phyloP scores from a whole-genome alignment of 176 grass and related monocot genomes.

The Eleusine coracana region DNA sequence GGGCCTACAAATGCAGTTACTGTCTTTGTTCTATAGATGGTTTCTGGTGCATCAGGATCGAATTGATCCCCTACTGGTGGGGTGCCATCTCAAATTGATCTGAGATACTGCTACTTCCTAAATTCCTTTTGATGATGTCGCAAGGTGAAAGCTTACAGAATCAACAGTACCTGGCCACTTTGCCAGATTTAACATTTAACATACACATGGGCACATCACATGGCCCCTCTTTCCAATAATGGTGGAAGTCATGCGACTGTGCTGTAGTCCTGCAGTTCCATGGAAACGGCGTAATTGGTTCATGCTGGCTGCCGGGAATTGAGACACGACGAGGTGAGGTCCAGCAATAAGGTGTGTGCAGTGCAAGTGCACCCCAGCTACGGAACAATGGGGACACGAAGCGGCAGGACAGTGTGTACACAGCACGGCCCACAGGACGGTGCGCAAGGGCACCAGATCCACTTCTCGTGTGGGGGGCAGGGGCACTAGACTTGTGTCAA shows the following conservation, averaged over 20 bases:
- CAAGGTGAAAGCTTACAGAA: neutral
- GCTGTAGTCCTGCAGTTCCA: neutral
- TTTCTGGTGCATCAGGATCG: constrained; percentile 18
- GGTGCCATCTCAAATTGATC: neutral
- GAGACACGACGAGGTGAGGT: neutral
- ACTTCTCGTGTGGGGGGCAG: neutral
- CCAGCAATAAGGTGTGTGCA: neutral
- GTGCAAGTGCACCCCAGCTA: neutral
- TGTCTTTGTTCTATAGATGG: neutral
- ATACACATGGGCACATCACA: neutral
- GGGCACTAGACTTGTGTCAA: no score
- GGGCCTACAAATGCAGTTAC: neutral
- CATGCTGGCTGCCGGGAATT: neutral
- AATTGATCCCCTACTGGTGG: no score
- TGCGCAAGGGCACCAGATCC: constrained; percentile 5
- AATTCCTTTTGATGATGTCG: neutral
- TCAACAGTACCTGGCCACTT: neutral
- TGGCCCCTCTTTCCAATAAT: neutral
- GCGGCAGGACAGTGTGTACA: no score
- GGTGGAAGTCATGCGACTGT: neutral
- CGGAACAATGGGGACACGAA: no score
- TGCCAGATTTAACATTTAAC: neutral
- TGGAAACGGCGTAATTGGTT: neutral
- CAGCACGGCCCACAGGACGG: neutral
- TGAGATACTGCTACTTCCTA: neutral